Percentiles rank a stretch among this genome's conserved stretches.
Conservation (phyloP, 176 grass and related monocot species). For the Pharus latifolius region DNA sequence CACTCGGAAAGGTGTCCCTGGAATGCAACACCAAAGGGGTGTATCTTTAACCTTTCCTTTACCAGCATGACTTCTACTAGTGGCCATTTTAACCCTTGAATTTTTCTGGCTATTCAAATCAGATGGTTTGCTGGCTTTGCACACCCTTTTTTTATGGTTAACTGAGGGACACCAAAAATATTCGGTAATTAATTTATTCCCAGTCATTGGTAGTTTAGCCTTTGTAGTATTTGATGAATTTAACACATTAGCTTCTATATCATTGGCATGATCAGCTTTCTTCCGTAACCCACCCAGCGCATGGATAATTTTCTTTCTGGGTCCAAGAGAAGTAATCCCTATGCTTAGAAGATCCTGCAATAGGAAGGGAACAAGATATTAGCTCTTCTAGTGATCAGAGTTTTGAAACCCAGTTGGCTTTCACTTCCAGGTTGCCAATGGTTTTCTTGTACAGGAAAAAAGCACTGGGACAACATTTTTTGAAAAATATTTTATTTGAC, state of each 20-base stretch:
- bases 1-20: slow-evolving; percentile 94
- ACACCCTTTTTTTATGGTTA: slow-evolving; percentile 24
- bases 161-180: slow-evolving; percentile 53
- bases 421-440: no score
- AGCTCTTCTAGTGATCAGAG: neutral
- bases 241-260: slow-evolving; percentile 19
- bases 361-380: slow-evolving; percentile 13
- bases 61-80: slow-evolving; percentile 17
- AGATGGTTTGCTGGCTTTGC: slow-evolving; percentile 21
- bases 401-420: no score
- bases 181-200: slow-evolving; percentile 90
- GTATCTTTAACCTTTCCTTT: slow-evolving; percentile 60
- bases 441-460: no score
- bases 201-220: slow-evolving; percentile 30
- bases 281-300: slow-evolving; percentile 51
- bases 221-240: slow-evolving; percentile 33
- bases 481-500: no score
- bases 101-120: slow-evolving; percentile 27
- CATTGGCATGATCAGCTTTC: slow-evolving; percentile 39
- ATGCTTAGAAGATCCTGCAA: slow-evolving; percentile 80
- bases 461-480: no score
- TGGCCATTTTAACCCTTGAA: slow-evolving; percentile 23
- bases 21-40: slow-evolving; percentile 75
- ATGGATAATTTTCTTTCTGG: slow-evolving; percentile 77
- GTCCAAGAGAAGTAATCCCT: slow-evolving; percentile 77